phyloP scores from a whole-genome alignment of 2,329 filamentous ascomycete species.

The Thelonectria olida region DNA sequence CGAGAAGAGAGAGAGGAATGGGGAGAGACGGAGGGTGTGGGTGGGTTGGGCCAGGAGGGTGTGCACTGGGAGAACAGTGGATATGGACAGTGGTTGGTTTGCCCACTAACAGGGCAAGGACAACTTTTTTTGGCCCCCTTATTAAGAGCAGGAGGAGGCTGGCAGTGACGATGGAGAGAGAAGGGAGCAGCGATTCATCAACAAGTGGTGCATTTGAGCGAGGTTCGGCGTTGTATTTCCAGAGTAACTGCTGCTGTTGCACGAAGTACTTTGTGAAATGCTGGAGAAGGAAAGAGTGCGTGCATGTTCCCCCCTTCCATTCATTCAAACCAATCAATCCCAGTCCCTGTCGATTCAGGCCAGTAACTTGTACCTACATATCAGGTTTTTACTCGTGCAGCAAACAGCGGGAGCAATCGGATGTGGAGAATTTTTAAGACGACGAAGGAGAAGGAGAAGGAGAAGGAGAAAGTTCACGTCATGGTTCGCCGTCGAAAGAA shows the following conservation, averaged over 20 bases:
- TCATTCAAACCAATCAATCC: background rate
- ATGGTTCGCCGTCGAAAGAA: no score
- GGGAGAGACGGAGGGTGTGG: conserved; percentile 2
- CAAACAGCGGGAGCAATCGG: background rate
- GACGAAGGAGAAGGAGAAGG: background rate
- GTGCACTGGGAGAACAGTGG: background rate
- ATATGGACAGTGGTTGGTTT: background rate
- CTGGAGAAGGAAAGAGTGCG: conserved; percentile 3
- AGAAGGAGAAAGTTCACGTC: background rate
- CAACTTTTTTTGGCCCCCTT: background rate
- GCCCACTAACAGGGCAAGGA: background rate
- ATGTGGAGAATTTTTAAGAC: conserved; percentile 4
- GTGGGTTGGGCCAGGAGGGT: background rate
- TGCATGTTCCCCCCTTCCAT: background rate
- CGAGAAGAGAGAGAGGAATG: conserved; percentile 9
- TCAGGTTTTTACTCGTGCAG: no score
- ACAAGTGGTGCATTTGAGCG: no score
- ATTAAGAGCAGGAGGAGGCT: no score
- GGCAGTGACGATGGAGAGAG: no score
- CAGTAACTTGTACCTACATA: no score
- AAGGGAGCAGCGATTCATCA: no score
- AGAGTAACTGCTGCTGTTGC: no score
- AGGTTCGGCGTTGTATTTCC: no score
- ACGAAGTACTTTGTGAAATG: no score
- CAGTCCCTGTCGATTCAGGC: background rate